Evolutionary conservation across 176 grass and related monocot genomes (phyloP).

Genomic region (Alloteropsis semialata): DNA sequence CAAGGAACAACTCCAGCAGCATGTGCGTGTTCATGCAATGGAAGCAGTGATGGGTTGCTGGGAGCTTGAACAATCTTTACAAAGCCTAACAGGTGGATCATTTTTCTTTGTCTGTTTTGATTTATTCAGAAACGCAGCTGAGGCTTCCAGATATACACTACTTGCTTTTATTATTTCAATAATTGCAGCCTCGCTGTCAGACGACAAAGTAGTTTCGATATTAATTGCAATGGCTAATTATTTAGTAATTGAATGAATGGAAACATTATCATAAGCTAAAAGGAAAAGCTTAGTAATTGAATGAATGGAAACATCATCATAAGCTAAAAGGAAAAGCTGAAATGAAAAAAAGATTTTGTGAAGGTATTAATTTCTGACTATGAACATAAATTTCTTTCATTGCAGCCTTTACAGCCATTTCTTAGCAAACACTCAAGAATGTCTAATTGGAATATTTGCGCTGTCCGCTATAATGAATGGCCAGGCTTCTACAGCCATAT

Average conservation of each 20-base stretch:
- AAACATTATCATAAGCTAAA: not conserved
- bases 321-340: not conserved
- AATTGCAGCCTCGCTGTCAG: not conserved
- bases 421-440: not conserved
- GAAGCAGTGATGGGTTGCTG: slow-evolving; percentile 99
- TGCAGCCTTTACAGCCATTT: not conserved
- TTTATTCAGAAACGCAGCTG: not conserved
- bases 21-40: slow-evolving; percentile 99
- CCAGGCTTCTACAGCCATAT: not conserved
- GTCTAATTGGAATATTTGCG: not conserved
- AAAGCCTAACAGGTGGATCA: slow-evolving; percentile 83
- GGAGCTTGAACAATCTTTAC: slow-evolving; percentile 97
- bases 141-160: not conserved
- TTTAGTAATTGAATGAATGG: not conserved
- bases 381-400: not conserved
- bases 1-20: slow-evolving; percentile 98
- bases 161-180: slow-evolving; percentile 5
- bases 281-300: not conserved
- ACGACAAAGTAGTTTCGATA: not conserved
- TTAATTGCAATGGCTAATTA: not conserved
- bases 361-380: not conserved
- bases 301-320: not conserved
- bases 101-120: not conserved
- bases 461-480: not conserved
- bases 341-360: not conserved